Evolutionary conservation across 2,329 filamentous ascomycete species (phyloP).

Genomic region (Aspergillus novofumigatus): DNA sequence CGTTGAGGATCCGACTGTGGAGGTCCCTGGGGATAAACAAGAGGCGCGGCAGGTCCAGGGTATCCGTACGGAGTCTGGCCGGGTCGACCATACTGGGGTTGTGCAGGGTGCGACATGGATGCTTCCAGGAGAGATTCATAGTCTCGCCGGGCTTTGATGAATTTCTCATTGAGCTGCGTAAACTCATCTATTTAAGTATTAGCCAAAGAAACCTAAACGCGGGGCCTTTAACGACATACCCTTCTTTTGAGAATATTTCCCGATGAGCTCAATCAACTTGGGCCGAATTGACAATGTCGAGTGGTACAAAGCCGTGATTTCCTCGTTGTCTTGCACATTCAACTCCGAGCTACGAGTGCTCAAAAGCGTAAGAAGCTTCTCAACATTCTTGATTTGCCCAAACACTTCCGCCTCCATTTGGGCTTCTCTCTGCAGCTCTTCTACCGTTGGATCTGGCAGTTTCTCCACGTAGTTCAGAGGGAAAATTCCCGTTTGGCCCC

Average conservation of each 20-base stretch:
- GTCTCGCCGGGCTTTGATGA: conserved; percentile 95
- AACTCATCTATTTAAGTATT: conserved; percentile 70
- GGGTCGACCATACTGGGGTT: conserved; percentile 68
- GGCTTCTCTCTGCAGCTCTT: conserved; percentile 90
- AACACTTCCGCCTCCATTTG: conserved; percentile 87
- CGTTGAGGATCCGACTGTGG: conserved; percentile 59
- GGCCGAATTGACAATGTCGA: conserved; percentile 90
- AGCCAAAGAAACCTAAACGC: conserved; percentile 5
- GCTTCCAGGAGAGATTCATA: conserved; percentile 94
- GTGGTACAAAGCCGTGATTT: conserved; percentile 88
- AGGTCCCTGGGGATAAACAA: conserved; percentile 32
- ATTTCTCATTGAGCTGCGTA: conserved; percentile 97
- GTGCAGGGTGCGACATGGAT: conserved; percentile 91
- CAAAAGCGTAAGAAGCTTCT: conserved; percentile 79
- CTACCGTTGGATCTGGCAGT: conserved; percentile 85
- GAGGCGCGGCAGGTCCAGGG: conserved; percentile 24
- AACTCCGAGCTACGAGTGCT: conserved; percentile 79
- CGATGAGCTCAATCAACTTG: conserved; percentile 95
- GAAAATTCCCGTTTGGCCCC: conserved; percentile 95
- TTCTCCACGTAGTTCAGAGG: conserved; percentile 99
- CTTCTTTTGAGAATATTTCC: conserved; percentile 99
- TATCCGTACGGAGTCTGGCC: conserved; percentile 35
- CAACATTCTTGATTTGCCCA: conserved; percentile 71
- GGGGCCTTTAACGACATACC: conserved; percentile 49
- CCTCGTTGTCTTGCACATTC: conserved; percentile 89